Evolutionary conservation across 2,329 filamentous ascomycete species (phyloP).

Genomic region (Dendryphion nanum): DNA sequence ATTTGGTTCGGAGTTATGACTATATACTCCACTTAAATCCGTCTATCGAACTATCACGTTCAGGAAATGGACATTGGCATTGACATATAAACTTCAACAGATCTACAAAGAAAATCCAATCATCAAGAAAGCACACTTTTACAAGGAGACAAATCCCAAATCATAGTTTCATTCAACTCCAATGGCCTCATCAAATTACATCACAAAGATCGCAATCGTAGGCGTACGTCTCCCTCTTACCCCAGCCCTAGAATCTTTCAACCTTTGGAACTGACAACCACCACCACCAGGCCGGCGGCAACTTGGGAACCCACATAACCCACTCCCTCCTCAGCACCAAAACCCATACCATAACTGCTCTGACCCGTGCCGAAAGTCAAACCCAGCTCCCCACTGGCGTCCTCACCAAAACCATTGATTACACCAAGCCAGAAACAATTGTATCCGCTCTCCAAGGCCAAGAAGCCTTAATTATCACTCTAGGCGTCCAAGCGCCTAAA

Average conservation of each 20-base stretch:
- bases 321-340: slow-evolving; percentile 27
- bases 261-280: too few relatives aligned
- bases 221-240: slow-evolving; percentile 22
- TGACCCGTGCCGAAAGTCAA: slow-evolving; percentile 43
- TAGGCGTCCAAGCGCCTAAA: slow-evolving; percentile 20
- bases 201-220: slow-evolving; percentile 37
- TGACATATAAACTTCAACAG: too few relatives aligned
- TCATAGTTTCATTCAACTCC: background rate
- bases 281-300: slow-evolving; percentile 28
- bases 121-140: too few relatives aligned
- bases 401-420: slow-evolving; percentile 36
- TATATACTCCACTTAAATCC: too few relatives aligned
- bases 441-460: slow-evolving; percentile 24
- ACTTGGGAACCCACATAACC: slow-evolving; percentile 30
- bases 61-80: too few relatives aligned
- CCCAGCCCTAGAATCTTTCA: background rate
- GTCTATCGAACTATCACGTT: too few relatives aligned
- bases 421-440: slow-evolving; percentile 34
- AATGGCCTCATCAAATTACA: slow-evolving; percentile 10
- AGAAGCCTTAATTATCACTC: slow-evolving; percentile 34
- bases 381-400: slow-evolving; percentile 42
- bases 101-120: too few relatives aligned
- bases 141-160: too few relatives aligned
- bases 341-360: slow-evolving; percentile 37
- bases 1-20: too few relatives aligned